Evolutionary conservation across 2,329 filamentous ascomycete species (phyloP).

Genomic region (Penicillium sp.): DNA sequence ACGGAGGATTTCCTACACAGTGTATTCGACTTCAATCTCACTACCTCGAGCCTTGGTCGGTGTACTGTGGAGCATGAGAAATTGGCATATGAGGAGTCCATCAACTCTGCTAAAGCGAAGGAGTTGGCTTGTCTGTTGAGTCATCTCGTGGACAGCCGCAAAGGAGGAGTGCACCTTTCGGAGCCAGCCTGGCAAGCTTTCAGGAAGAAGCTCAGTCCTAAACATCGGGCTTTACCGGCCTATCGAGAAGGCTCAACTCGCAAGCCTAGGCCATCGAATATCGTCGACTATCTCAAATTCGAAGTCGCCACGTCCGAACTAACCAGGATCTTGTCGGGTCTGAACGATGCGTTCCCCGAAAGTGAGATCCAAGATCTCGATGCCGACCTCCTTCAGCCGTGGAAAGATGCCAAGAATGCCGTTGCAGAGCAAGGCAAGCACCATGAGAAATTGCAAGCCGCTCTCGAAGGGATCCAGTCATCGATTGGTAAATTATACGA

Average conservation of each 20-base stretch:
- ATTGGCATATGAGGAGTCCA: constrained; percentile 55
- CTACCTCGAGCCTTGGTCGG: constrained; percentile 51
- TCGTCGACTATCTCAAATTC: constrained; percentile 50
- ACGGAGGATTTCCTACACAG: constrained; percentile 45
- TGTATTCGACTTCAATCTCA: constrained; percentile 51
- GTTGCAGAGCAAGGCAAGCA: constrained; percentile 20
- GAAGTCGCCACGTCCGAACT: constrained; percentile 37
- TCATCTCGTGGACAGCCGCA: constrained; percentile 49
- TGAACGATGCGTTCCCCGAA: constrained; percentile 33
- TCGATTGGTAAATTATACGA: constrained; percentile 21
- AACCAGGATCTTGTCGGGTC: constrained; percentile 31
- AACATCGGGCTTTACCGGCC: constrained; percentile 34
- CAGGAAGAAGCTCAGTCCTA: constrained; percentile 35
- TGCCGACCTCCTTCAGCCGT: constrained; percentile 37
- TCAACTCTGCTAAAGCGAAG: constrained; percentile 36
- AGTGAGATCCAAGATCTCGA: constrained; percentile 28
- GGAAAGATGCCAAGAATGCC: constrained; percentile 26
- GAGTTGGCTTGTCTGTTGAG: constrained; percentile 46
- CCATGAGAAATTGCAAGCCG: constrained; percentile 17
- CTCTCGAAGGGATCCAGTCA: constrained; percentile 19
- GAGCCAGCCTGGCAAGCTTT: constrained; percentile 42
- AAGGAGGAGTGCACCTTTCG: constrained; percentile 46
- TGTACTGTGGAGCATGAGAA: constrained; percentile 56
- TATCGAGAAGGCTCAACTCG: constrained; percentile 34
- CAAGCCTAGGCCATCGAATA: constrained; percentile 33